Conservation (phyloP, 1,284 basidiomycete species). For the Naganishia cerealis region DNA sequence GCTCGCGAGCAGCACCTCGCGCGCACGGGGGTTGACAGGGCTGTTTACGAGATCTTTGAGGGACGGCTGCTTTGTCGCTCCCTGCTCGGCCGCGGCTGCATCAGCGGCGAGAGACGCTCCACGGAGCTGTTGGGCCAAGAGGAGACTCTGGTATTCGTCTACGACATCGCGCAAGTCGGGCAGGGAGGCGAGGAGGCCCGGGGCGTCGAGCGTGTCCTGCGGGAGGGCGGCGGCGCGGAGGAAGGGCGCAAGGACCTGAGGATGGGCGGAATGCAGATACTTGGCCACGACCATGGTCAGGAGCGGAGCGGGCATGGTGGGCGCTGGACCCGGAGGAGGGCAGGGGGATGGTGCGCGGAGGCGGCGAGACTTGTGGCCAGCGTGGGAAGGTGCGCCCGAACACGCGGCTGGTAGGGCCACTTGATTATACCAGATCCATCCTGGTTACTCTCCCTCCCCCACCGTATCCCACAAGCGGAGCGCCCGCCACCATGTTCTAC, state of each 20-base stretch:
- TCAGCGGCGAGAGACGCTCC: constrained; percentile 32
- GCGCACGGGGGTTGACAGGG: constrained; percentile 3
- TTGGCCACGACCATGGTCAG: constrained; percentile 41
- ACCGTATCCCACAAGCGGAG: not conserved
- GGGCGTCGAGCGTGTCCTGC: not conserved
- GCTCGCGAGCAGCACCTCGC: constrained; percentile 25
- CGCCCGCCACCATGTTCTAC: constrained; percentile 28
- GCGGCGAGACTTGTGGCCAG: not conserved
- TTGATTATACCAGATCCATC: no score
- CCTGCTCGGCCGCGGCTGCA: constrained; percentile 30
- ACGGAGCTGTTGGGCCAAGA: constrained; percentile 37
- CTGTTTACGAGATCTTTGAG: constrained; percentile 31
- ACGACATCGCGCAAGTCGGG: constrained; percentile 49
- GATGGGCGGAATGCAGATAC: constrained; percentile 47
- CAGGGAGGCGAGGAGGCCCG: constrained; percentile 34
- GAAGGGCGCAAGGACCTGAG: constrained; percentile 45
- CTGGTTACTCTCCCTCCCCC: no score
- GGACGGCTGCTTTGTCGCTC: constrained; percentile 37
- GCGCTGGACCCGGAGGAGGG: not conserved
- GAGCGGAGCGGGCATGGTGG: not conserved
- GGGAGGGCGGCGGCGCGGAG: constrained; percentile 40
- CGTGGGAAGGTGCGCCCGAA: not conserved
- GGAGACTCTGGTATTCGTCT: constrained; percentile 40
- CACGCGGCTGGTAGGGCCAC: no score
- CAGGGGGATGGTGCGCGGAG: not conserved